Base-by-base conservation (phyloP, 2,329 filamentous ascomycete genomes). In the Monilinia polystroma region DNA sequence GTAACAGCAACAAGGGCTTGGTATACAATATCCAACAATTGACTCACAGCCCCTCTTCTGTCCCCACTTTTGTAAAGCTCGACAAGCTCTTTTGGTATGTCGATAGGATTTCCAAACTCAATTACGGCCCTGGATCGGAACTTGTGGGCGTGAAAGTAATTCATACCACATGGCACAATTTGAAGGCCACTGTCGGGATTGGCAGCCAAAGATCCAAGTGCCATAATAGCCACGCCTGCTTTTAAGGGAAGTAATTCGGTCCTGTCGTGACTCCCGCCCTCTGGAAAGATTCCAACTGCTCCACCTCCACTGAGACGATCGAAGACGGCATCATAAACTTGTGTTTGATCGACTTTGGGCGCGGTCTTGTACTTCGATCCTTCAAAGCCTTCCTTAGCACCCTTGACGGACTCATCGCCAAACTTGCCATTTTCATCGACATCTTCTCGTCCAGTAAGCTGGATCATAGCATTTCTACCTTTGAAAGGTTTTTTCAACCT, bases 101-200 rank as follows among this genome's bases (percentile, higher is more conserved):
- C 91, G 70, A 98, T 89, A 0, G 95, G 93, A 35, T 87, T 89
- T 11, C 95, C 95, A 74, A 98, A 99, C 76, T 99, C 95, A 68
- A 98, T 89, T 5, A 99, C 94, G 47, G 94, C 95, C 76, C 95
- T 87, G 70, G 94, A 98, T 56, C 94, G 90, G 79, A 99, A 99
- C 78, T 98, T 99, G 83, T 99, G 94, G 0, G 94, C 91, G 79
- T 98, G 94, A 80, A 99, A 99, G 79, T 99, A 99, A 79, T 99
- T 99, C 94, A 99, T 97, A 73, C 94, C 94, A 63, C 95, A 93
- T 4, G 95, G 95, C 32, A 99, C 92, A 73, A 99, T 97, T 79
- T 93, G 96, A 69, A 99, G 82, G 41, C 91, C 92, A 75, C 92
- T 97, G 70, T 94, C 84, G 8, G 68, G 68, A 32, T 93, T 87